Base-by-base conservation (phyloP, 1,139 yeast species). In the Scheffersomyces insectosa region DNA sequence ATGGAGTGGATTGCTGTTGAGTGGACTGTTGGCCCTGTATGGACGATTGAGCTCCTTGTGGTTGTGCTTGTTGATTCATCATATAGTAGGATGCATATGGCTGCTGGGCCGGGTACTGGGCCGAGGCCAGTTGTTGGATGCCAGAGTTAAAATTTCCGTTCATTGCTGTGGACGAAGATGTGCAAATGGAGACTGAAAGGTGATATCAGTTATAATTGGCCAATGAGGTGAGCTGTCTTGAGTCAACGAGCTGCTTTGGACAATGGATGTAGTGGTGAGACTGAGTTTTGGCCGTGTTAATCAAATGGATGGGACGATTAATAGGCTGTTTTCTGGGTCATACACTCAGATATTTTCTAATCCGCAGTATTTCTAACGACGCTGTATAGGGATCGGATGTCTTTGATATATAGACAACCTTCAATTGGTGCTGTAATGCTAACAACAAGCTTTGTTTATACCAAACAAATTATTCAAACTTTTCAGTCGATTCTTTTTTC, bases 81-180 rank as follows among this genome's bases (percentile, higher is more conserved):
- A 56, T 54, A 48, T 59, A 59, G 49, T 58, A 59, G 43, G 50
- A 54, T 30, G 48, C 50, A 43, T 57, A 55, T 11, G 60, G 61
- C 44, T 57, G 63, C 48, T 48, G 44, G 38, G 39, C 46, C 38
- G 43, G 46, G 41, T 48, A 55, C 11, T 39, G 42, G 30, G 42
- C 43, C 35, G 42, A 45, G 25, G 41, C 36, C 29, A 35, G 40
- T 25, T 42, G 56, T 33, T 51, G 55, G 37, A 42, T 39, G 16
- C 43, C 38, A 23, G 46, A 13, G 42, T 48, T 48, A 43, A 49
- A 50, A 41, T 48, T 49, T 23, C 52, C 49, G 42, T 50, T 51
- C 54, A 50, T 51, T 14, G 20, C 33, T 12, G 16, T 11, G 29
- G n/a, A 34, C 14, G 29, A 39, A 32, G 40, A 41, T 41, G 28